These are phyloP conservation scores for Ogataea sp. DNA, from an alignment of 805 yeast species.

Conservation along the genomic window DNA sequence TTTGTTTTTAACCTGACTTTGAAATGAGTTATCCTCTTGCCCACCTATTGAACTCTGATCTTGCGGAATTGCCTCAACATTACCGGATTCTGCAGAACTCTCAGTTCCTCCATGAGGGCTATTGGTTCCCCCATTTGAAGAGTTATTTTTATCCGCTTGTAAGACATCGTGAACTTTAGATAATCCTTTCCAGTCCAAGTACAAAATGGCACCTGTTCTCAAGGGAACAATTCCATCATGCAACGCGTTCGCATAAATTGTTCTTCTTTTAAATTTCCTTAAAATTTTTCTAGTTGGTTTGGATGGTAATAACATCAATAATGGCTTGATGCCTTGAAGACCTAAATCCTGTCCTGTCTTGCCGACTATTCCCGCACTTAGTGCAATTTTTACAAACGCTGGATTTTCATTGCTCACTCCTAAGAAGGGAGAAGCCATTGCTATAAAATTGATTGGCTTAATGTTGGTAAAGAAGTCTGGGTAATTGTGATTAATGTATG, in stretches of 20 bases:
- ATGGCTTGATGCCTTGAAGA: slow-evolving; percentile 48
- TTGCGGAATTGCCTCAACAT: slow-evolving; percentile 24
- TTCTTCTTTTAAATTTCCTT: slow-evolving; percentile 57
- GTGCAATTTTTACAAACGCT: slow-evolving; percentile 69
- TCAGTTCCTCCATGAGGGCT: too few species aligned
- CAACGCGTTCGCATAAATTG: slow-evolving; percentile 81
- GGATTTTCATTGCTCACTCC: slow-evolving; percentile 91
- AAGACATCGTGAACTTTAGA: slow-evolving; percentile 34
- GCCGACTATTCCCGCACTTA: slow-evolving; percentile 87
- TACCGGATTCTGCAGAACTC: neutral
- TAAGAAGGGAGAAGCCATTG: slow-evolving; percentile 81
- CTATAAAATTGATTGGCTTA: slow-evolving; percentile 69
- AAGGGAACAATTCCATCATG: slow-evolving; percentile 96
- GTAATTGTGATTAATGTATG: slow-evolving; percentile 58
- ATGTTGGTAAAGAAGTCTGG: slow-evolving; percentile 64
- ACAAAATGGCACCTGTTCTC: slow-evolving; percentile 79
- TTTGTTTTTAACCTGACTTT: slow-evolving; percentile 14
- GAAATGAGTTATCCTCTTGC: neutral
- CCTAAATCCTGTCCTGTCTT: slow-evolving; percentile 88
- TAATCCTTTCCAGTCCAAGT: slow-evolving; percentile 77
- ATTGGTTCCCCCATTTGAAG: too few species aligned
- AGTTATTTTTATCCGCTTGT: neutral
- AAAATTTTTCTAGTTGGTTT: slow-evolving; percentile 64
- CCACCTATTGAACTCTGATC: slow-evolving; percentile 9
- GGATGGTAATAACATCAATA: slow-evolving; percentile 67